Evolutionary conservation across 441 rosid genomes (phyloP).

Genomic region (Lepidium campestre): DNA sequence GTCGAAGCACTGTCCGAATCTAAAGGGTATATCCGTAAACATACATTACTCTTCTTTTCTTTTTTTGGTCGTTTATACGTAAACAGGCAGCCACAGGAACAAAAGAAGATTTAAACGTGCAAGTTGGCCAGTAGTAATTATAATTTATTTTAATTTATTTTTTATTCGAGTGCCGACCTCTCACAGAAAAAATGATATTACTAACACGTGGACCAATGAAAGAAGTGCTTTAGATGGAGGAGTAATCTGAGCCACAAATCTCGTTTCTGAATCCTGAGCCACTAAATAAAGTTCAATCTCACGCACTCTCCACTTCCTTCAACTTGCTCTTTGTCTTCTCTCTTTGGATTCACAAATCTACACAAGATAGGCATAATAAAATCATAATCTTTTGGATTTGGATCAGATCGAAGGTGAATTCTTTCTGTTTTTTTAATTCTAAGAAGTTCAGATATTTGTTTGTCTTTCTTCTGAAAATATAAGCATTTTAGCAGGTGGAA

Average conservation of each 20-base stretch:
- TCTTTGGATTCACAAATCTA: constrained; percentile 12
- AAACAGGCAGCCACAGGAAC: not conserved
- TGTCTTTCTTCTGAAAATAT: not conserved
- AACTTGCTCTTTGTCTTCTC: constrained; percentile 17
- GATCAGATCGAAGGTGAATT: constrained; percentile 19
- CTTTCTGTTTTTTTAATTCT: not conserved
- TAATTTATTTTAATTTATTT: not conserved
- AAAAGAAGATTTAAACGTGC: not conserved
- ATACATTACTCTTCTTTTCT: not conserved
- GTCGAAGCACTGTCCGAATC: not conserved
- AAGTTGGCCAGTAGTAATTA: constrained; percentile 20
- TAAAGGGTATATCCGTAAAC: constrained; percentile 6
- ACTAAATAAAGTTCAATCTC: constrained; percentile 11
- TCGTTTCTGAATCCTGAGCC: constrained; percentile 13
- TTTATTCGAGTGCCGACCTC: constrained; percentile 14
- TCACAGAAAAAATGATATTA: constrained; percentile 18
- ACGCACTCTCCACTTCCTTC: constrained; percentile 13
- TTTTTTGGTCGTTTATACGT: not conserved
- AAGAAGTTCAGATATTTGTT: not conserved
- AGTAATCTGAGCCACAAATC: constrained; percentile 23
- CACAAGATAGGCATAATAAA: constrained; percentile 4
- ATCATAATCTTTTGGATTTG: not conserved
- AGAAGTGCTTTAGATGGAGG: constrained; percentile 28
- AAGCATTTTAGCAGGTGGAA: constrained; percentile 21
- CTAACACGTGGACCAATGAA: constrained; percentile 27